A percentile compares a stretch with the other conserved stretches of the same genome.
phyloP scores from a whole-genome alignment of 208 protist genomes.

The Leishmania martiniquensis region DNA sequence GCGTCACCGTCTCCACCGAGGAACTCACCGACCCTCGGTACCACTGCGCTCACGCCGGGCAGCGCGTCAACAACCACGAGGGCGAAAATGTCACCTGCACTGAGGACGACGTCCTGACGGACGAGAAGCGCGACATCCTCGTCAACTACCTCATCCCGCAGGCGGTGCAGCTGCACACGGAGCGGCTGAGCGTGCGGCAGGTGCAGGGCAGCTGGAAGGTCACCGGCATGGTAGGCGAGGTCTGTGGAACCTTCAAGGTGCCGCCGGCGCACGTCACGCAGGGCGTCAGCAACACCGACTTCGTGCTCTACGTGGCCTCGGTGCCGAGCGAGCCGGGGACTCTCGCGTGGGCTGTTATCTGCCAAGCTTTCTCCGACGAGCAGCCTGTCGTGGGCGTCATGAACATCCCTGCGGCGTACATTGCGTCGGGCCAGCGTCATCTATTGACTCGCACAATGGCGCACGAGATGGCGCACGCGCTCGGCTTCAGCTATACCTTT shows the following conservation, averaged over 20 bases:
- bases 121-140: constrained; percentile 36
- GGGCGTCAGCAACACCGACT: constrained; percentile 54
- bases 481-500: constrained; percentile 57
- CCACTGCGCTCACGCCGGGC: constrained; percentile 44
- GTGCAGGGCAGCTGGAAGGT: constrained; percentile 24
- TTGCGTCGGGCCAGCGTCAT: constrained; percentile 10
- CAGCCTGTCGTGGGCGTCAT: constrained; percentile 47
- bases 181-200: constrained; percentile 50
- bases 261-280: constrained; percentile 33
- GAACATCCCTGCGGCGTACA: constrained; percentile 50
- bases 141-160: constrained; percentile 37
- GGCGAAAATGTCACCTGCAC: constrained; percentile 33
- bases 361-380: constrained; percentile 20
- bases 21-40: constrained; percentile 36
- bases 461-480: constrained; percentile 89
- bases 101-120: constrained; percentile 35
- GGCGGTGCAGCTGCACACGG: constrained; percentile 56
- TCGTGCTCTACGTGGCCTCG: constrained; percentile 69
- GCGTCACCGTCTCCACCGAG: constrained; percentile 37
- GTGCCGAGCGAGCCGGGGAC: constrained; percentile 18
- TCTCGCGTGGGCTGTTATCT: constrained; percentile 55
- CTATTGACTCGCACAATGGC: constrained; percentile 30
- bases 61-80: constrained; percentile 17
- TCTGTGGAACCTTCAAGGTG: constrained; percentile 8
- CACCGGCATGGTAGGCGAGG: background rate